Percentiles rank a stretch among this genome's conserved stretches.
Evolutionary conservation across 73 alveolate species (phyloP).

Genomic region (Uronychia binucleata): DNA sequence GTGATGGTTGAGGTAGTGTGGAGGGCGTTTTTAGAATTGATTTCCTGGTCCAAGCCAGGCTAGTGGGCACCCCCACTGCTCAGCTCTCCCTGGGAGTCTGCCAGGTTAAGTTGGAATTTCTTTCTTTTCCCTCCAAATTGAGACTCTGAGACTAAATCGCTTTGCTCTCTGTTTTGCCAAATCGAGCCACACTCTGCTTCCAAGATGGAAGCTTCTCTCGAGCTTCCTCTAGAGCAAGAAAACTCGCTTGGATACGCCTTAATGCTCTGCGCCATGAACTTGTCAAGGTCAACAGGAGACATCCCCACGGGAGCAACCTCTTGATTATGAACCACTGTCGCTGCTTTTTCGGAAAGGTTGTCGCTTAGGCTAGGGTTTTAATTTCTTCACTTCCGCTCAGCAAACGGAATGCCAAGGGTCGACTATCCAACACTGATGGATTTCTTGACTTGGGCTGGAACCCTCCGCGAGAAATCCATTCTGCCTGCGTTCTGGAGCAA

Average conservation of each 20-base stretch:
- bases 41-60: too few species aligned
- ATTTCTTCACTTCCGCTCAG: neutral
- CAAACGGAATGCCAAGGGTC: neutral
- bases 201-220: neutral
- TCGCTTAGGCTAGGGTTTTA: neutral
- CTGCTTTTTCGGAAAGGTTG: neutral
- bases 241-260: neutral
- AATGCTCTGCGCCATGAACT: neutral
- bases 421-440: neutral
- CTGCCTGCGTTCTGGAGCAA: neutral
- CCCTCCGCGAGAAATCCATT: neutral
- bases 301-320: neutral
- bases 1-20: too few species aligned
- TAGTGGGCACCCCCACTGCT: too few species aligned
- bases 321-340: neutral
- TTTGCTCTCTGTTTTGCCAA: neutral
- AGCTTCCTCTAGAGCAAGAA: neutral
- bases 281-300: neutral
- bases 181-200: neutral
- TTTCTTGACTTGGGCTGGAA: neutral
- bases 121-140: neutral
- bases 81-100: neutral
- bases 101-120: neutral
- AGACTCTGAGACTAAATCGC: neutral
- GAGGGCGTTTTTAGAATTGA: too few species aligned